phyloP scores from a whole-genome alignment of 306 rosid species.

The Aeschynomene evenia region DNA sequence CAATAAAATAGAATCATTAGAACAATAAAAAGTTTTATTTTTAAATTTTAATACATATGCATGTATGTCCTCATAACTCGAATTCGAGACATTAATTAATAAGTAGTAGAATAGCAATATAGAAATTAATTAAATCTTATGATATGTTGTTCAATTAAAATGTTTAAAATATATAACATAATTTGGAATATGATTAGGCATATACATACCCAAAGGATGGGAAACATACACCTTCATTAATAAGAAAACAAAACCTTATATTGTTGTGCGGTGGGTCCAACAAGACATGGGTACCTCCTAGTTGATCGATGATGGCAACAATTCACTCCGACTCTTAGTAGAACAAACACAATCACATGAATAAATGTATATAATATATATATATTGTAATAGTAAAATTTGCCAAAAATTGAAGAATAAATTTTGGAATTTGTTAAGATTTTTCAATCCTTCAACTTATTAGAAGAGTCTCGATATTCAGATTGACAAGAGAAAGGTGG shows the following conservation, averaged over 20 bases:
- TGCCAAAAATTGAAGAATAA: background rate
- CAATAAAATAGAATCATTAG: too few species aligned
- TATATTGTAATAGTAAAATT: background rate
- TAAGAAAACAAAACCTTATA: background rate
- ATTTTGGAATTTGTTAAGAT: conserved; percentile 14
- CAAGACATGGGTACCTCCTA: conserved; percentile 43
- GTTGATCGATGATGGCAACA: conserved; percentile 29
- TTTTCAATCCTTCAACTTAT: background rate
- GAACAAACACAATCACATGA: conserved; percentile 25
- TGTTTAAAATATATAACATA: too few species aligned
- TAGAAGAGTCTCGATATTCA: conserved; percentile 10
- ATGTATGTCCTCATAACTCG: too few species aligned
- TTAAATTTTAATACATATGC: too few species aligned
- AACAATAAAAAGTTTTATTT: too few species aligned
- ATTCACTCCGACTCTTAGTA: conserved; percentile 28
- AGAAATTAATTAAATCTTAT: too few species aligned
- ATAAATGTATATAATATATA: background rate
- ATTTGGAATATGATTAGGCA: background rate
- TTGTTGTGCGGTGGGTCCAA: conserved; percentile 43
- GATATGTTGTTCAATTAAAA: too few species aligned
- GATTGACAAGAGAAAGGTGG: background rate
- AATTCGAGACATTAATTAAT: too few species aligned
- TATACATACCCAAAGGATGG: background rate
- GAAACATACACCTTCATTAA: background rate
- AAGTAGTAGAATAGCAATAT: too few species aligned